Conservation (phyloP, 257 asterid genomes). For the Eustoma russellianum region DNA sequence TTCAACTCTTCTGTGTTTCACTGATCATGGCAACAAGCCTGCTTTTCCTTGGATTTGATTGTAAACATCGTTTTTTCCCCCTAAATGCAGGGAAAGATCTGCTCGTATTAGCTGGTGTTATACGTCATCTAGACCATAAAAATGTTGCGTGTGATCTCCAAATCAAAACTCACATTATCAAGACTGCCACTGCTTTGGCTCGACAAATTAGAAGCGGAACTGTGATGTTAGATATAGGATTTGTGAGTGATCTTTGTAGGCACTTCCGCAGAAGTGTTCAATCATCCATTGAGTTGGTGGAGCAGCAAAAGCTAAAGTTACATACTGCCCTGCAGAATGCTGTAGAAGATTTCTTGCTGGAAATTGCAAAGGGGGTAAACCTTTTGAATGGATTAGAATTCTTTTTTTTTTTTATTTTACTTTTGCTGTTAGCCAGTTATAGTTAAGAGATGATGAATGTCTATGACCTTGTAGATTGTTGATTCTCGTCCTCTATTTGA, state of each 20-base stretch:
- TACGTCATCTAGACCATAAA: conserved; percentile 94
- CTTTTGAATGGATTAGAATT: conserved; percentile 3
- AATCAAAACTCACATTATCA: conserved; percentile 57
- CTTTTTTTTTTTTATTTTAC: conserved; percentile 2
- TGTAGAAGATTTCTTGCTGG: conserved; percentile 74
- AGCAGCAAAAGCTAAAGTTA: conserved; percentile 49
- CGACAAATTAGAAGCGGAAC: conserved; percentile 60
- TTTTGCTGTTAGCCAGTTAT: not conserved
- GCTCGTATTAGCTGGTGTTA: conserved; percentile 61
- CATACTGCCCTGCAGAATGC: conserved; percentile 63
- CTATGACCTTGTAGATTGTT: conserved; percentile 36
- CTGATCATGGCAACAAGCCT: not conserved
- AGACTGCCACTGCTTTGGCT: conserved; percentile 75
- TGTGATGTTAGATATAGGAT: conserved; percentile 69
- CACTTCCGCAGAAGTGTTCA: conserved; percentile 91
- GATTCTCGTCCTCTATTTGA: conserved; percentile 80
- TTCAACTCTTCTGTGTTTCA: too few species aligned
- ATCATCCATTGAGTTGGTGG: conserved; percentile 67
- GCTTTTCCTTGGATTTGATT: too few species aligned
- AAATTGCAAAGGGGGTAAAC: conserved; percentile 91
- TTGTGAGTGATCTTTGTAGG: conserved; percentile 80
- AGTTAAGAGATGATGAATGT: too few species aligned
- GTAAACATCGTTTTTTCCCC: conserved; percentile 1
- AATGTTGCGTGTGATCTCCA: conserved; percentile 70
- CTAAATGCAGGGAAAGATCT: conserved; percentile 54